Conservation (phyloP, 2,329 filamentous ascomycete species). For the Capronia americana region DNA sequence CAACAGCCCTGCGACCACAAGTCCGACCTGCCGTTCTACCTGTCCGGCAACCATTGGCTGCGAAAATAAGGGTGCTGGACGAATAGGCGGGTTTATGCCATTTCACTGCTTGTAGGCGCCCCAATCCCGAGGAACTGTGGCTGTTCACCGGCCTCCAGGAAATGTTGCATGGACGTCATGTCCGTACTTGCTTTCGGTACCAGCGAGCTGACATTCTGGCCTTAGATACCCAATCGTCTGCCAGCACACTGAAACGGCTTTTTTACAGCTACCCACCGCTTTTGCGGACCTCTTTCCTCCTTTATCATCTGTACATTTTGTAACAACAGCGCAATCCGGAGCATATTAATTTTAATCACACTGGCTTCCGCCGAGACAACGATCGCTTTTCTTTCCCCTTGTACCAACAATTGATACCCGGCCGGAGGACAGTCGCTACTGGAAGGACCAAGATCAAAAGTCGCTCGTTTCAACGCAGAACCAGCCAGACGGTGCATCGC, state of each 20-base stretch:
- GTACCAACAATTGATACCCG: conserved; percentile 34
- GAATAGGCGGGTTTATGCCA: conserved; percentile 36
- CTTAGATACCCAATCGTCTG: conserved; percentile 31
- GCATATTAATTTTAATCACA: conserved; percentile 29
- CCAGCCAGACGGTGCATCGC: neutral
- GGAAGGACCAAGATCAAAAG: conserved; percentile 9
- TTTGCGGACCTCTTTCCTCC: conserved; percentile 19
- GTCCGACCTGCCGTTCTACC: conserved; percentile 36
- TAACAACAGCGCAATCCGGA: conserved; percentile 33
- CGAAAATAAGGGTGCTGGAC: conserved; percentile 38
- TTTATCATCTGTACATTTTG: conserved; percentile 26
- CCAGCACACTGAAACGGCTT: conserved; percentile 20
- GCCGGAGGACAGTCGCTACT: conserved; percentile 13
- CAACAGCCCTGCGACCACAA: conserved; percentile 34
- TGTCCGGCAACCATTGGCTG: conserved; percentile 37
- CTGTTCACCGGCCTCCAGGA: conserved; percentile 17
- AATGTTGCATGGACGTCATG: conserved; percentile 28
- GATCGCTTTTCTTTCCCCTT: conserved; percentile 16
- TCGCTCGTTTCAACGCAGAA: conserved; percentile 19
- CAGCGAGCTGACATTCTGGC: conserved; percentile 31
- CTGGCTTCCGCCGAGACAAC: conserved; percentile 19
- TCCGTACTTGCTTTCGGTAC: conserved; percentile 15
- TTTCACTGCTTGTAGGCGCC: conserved; percentile 16
- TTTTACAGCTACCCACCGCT: conserved; percentile 26
- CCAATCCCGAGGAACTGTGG: conserved; percentile 29